Conservation (phyloP, 371 early-diverging fungal species). For the Mucor indicus region DNA sequence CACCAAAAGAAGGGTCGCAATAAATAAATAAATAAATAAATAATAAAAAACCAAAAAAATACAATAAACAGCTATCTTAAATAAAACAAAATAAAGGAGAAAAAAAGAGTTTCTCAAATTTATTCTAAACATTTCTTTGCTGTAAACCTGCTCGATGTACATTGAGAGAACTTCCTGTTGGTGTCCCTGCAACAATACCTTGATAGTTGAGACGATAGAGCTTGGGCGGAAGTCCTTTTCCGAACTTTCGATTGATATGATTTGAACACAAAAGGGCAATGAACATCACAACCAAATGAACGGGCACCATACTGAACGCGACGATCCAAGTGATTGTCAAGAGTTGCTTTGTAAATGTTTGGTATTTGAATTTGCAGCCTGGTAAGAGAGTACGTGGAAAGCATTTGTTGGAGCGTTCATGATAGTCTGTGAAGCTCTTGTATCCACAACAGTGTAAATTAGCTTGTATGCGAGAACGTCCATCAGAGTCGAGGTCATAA, state of each 20-base stretch:
- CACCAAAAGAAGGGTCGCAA: neutral
- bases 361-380: slow-evolving; percentile 49
- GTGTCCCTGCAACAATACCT: slow-evolving; percentile 35
- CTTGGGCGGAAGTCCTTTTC: slow-evolving; percentile 48
- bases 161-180: too few species aligned
- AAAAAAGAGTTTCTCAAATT: too few species aligned
- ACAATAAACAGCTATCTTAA: too few species aligned
- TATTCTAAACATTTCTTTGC: too few species aligned
- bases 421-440: slow-evolving; percentile 50
- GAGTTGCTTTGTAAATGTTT: slow-evolving; percentile 40
- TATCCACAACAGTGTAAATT: slow-evolving; percentile 61
- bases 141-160: too few species aligned
- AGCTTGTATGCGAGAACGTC: slow-evolving; percentile 41
- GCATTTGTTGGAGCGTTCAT: slow-evolving; percentile 55
- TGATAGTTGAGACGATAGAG: slow-evolving; percentile 48
- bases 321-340: slow-evolving; percentile 41
- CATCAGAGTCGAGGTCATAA: slow-evolving; percentile 32
- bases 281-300: slow-evolving; percentile 49
- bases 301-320: slow-evolving; percentile 48
- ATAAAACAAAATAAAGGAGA: too few species aligned
- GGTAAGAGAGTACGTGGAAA: slow-evolving; percentile 57
- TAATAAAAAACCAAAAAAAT: neutral
- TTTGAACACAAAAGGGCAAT: slow-evolving; percentile 55
- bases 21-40: slow-evolving; percentile 1
- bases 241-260: slow-evolving; percentile 54